Base-by-base conservation (phyloP, 805 yeast species). In the Zygoascus biomembranicola region DNA sequence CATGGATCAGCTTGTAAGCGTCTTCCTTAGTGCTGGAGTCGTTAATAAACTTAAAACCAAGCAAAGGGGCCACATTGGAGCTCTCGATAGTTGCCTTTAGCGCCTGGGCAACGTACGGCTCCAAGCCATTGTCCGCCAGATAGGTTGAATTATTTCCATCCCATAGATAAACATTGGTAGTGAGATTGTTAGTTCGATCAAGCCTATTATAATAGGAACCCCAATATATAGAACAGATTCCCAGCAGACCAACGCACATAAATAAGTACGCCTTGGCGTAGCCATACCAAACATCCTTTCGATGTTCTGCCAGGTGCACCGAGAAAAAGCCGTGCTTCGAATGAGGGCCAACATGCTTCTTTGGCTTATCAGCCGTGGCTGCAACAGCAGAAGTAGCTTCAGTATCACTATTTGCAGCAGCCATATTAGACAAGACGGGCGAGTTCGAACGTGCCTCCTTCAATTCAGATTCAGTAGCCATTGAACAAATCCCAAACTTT, bases 141-240 rank as follows among this genome's bases (percentile, higher is more conserved):
- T 32, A 46, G 41, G 53, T 50, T 26, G 44, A 19, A 26, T 50
- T 50, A 8, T 10, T 8, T 2, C 49, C 66, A 47, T 71, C 73
- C 50, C 72, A 76, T 31, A 75, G 59, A 44, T 68, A 74, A 47
- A 77, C 72, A 39, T 74, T 62, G 56, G 74, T 61, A 20, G 67
- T 64, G 53, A 76, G 62, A 55, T 74, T 70, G 16, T 61, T 52
- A 52, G 68, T 54, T 49, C 73, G 61, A 48, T 53, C 8, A 43
- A 51, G 37, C 55, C 77, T 61, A 8, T 66, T 41, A 67, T 64
- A 69, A 68, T 70, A 66, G 47, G 77, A 67, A 43, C 77, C 76
- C 85, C 85, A 76, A 69, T 77, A 70, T 55, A 72, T 64, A 60
- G 82, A 66, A 58, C 74, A 63, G 51, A 72, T 71, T 39, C 64